These are phyloP conservation scores for Canariomyces notabilis DNA, from an alignment of 2,329 filamentous ascomycete species.

Conservation along the genomic window DNA sequence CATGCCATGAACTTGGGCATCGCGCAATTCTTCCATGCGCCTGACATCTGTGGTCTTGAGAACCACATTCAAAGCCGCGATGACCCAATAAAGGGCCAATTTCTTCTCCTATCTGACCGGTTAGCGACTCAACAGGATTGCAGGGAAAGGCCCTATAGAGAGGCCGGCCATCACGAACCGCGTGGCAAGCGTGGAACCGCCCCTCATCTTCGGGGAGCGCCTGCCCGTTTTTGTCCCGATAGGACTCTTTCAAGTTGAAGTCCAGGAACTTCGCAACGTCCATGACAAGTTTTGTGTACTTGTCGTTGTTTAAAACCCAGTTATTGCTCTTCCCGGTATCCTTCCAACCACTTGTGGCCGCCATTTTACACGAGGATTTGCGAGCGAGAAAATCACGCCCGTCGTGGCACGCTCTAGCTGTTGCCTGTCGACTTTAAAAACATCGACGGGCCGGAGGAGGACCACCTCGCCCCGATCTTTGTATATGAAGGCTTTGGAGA, in stretches of 20 bases:
- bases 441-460: background rate
- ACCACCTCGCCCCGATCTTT: background rate
- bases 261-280: background rate
- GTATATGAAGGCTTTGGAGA: background rate
- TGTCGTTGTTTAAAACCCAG: slow-evolving; percentile 12
- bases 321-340: background rate
- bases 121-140: background rate
- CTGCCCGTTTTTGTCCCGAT: slow-evolving; percentile 4
- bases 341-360: background rate
- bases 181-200: slow-evolving; percentile 9
- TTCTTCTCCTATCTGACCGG: slow-evolving; percentile 18
- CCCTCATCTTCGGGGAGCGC: slow-evolving; percentile 8
- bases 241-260: slow-evolving; percentile 3
- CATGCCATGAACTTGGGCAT: background rate
- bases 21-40: slow-evolving; percentile 8
- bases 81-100: slow-evolving; percentile 13
- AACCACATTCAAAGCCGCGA: slow-evolving; percentile 5
- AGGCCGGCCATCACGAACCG: too few relatives aligned
- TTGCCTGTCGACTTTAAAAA: slow-evolving; percentile 1
- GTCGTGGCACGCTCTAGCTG: slow-evolving; percentile 6
- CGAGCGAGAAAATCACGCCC: slow-evolving; percentile 13
- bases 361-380: slow-evolving; percentile 6
- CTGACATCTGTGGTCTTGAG: slow-evolving; percentile 8
- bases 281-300: slow-evolving; percentile 13
- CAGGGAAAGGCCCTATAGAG: background rate